Evolutionary conservation across 176 grass and related monocot species (phyloP), one percentile per base, ranked within the genome.

Genomic region (Sorghum bicolor): DNA sequence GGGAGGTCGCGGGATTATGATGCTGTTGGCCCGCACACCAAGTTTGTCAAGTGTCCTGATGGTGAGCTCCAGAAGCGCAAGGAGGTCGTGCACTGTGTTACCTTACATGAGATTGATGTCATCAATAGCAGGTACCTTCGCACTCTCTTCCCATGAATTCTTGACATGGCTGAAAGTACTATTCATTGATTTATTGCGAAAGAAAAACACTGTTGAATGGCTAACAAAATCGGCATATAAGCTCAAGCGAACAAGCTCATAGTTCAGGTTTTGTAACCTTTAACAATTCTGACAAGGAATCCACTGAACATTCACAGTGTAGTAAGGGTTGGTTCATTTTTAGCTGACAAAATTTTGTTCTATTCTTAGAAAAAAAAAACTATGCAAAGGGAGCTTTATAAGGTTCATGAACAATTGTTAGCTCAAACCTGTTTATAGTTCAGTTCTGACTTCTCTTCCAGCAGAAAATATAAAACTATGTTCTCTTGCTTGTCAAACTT

Each of bases 31-130:
- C 70, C 96, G 0, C 93, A 91, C 79, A 99, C 96, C 70, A 99
- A 96, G 83, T 99, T 96, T 15, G 83, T 99, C 17, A 90, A 90
- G 70, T 99, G 96, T 55, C 96, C 96, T 36, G 96, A 99, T 41
- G 96, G 96, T 5, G 96, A 99, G 80, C 83, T 99, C 19, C 93
- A 99, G 86, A 99, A 99, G 85, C 88, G 96, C 77, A 96, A 94
- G 87, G 96, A 99, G 87, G 93, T 99, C 3, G 93, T 99, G 80
- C 96, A 99, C 58, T 99, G 96, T 53, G 93, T 99, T 30, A 92
- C 93, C 34, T 87, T 96, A 57, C 96, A 96, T 80, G 96, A 99
- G 85, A 99, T 99, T 53, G 96, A 99, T 82, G 96, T 99, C 78
- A 99, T 99, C 77, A 96, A 99, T 83, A 99, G 93, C 87, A 82